Evolutionary conservation across 805 yeast species (phyloP).

Genomic region (Yarrowia phangngaensis): DNA sequence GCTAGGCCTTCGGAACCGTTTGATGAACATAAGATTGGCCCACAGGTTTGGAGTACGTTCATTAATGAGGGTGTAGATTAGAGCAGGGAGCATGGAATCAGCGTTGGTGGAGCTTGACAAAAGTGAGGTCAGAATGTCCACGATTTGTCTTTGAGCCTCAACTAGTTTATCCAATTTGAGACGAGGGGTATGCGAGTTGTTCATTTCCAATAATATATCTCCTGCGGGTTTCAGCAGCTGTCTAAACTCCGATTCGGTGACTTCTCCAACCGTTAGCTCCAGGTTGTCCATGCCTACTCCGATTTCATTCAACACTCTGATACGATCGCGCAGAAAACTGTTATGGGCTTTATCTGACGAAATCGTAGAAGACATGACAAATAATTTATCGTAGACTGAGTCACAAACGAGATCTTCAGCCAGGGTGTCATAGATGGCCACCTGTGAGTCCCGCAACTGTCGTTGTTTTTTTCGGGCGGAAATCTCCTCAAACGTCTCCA

Average conservation of each 20-base stretch:
- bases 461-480: slow-evolving; percentile 37
- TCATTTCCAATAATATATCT: slow-evolving; percentile 18
- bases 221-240: slow-evolving; percentile 21
- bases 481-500: slow-evolving; percentile 39
- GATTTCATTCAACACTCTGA: slow-evolving; percentile 35
- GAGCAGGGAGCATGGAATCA: slow-evolving; percentile 42
- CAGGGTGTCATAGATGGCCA: slow-evolving; percentile 35
- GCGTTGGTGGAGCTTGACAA: slow-evolving; percentile 35
- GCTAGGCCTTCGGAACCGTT: slow-evolving; percentile 41
- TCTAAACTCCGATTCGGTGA: slow-evolving; percentile 16
- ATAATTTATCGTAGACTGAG: slow-evolving; percentile 40
- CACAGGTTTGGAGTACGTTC: slow-evolving; percentile 38
- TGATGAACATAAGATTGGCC: slow-evolving; percentile 41
- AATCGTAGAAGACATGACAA: slow-evolving; percentile 35
- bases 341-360: slow-evolving; percentile 35
- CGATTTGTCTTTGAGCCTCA: slow-evolving; percentile 41
- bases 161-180: slow-evolving; percentile 39
- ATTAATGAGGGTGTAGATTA: slow-evolving; percentile 39
- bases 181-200: slow-evolving; percentile 38
- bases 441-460: slow-evolving; percentile 32
- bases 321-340: slow-evolving; percentile 33
- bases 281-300: slow-evolving; percentile 36
- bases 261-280: slow-evolving; percentile 34
- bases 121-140: slow-evolving; percentile 29
- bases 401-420: slow-evolving; percentile 42